Conservation (phyloP, 2,329 filamentous ascomycete genomes). For the Trichoderma pleuroti region DNA sequence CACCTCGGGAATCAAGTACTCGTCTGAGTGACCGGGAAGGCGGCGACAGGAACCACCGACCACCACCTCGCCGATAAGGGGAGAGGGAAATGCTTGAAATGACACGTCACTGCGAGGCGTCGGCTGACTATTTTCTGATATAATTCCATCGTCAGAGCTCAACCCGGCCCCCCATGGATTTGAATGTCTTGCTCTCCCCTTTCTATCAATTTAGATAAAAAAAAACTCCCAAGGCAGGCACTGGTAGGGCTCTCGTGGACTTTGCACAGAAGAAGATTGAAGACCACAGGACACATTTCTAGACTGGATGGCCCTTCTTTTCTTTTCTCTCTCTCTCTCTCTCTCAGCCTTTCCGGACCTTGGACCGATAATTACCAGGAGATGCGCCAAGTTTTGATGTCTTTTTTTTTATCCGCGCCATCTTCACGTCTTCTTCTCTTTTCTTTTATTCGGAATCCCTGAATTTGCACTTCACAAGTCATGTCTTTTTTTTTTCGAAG, state of each 20-base stretch:
- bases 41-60: slow-evolving; percentile 40
- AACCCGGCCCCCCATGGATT: slow-evolving; percentile 28
- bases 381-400: slow-evolving; percentile 14
- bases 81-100: slow-evolving; percentile 8
- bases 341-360: slow-evolving; percentile 7
- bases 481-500: slow-evolving; percentile 15
- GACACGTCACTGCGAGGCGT: slow-evolving; percentile 24
- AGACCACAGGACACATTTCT: not conserved
- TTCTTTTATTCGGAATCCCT: not conserved
- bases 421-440: not conserved
- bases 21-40: slow-evolving; percentile 43
- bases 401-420: slow-evolving; percentile 5
- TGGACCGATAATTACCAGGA: slow-evolving; percentile 12
- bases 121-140: slow-evolving; percentile 31
- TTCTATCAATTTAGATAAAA: slow-evolving; percentile 4
- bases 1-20: slow-evolving; percentile 35
- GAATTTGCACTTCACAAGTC: not conserved
- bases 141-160: slow-evolving; percentile 28
- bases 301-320: slow-evolving; percentile 10
- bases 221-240: slow-evolving; percentile 4
- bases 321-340: not conserved
- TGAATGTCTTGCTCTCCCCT: slow-evolving; percentile 21
- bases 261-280: not conserved
- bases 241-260: slow-evolving; percentile 22
- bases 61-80: slow-evolving; percentile 37